A percentile compares a stretch with the other conserved stretches of the same genome.
These are phyloP conservation scores for Parafenestella ontariensis DNA, from an alignment of 2,329 filamentous ascomycete species.

Conservation along the genomic window DNA sequence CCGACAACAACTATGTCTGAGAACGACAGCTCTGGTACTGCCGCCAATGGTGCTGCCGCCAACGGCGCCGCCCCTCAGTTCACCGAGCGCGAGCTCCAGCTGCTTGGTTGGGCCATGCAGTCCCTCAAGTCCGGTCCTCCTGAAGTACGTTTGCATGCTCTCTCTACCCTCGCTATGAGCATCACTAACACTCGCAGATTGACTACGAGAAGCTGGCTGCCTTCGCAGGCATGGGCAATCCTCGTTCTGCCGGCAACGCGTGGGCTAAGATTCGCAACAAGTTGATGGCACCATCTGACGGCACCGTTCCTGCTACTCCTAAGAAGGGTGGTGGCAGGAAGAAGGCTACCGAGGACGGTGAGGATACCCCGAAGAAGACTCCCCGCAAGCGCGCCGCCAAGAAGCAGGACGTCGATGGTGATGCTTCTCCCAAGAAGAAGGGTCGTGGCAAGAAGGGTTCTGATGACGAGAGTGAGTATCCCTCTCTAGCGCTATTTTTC, in stretches of 20 bases:
- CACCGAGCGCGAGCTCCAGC: conserved; percentile 45
- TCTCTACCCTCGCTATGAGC: not conserved
- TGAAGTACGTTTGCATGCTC: conserved; percentile 26
- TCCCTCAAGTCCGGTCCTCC: conserved; percentile 47
- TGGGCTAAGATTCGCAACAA: conserved; percentile 47
- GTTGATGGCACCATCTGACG: conserved; percentile 25
- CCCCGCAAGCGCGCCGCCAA: conserved; percentile 42
- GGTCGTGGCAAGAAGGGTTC: conserved; percentile 31
- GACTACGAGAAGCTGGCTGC: conserved; percentile 47
- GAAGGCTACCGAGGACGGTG: conserved; percentile 23
- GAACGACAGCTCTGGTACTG: conserved; percentile 14
- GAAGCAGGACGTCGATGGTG: conserved; percentile 43
- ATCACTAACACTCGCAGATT: conserved; percentile 33
- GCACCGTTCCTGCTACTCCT: conserved; percentile 18
- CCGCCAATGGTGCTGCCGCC: no score
- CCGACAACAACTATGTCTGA: conserved; percentile 34
- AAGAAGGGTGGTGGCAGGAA: conserved; percentile 32
- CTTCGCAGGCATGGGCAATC: conserved; percentile 47
- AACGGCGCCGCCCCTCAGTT: conserved; percentile 25
- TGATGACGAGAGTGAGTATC: conserved; percentile 24
- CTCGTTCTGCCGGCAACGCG: conserved; percentile 47
- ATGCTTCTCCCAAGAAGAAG: conserved; percentile 43
- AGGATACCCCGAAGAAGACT: conserved; percentile 36
- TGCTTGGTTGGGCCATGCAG: conserved; percentile 47
- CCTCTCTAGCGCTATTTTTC: not conserved